Evolutionary conservation across 371 early-diverging fungal species (phyloP).

Genomic region (Chytridium lagenaria): DNA sequence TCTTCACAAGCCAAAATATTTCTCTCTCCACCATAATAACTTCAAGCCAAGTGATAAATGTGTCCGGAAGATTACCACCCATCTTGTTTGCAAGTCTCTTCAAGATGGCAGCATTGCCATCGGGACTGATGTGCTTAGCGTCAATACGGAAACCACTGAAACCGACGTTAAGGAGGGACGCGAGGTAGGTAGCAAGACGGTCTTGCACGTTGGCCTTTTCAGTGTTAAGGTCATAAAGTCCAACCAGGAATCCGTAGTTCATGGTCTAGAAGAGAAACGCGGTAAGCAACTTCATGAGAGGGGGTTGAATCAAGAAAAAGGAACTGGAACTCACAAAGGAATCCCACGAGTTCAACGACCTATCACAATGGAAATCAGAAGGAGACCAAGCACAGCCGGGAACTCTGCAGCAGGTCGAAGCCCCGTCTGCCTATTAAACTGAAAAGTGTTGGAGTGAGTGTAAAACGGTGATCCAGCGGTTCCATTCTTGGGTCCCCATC

Average conservation of each 20-base stretch:
- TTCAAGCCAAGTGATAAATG: constrained; percentile 39
- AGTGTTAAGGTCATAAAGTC: constrained; percentile 36
- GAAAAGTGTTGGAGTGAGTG: constrained; percentile 29
- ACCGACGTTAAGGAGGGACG: constrained; percentile 30
- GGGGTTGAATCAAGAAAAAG: background rate
- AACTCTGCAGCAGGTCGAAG: constrained; percentile 33
- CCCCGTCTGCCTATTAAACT: constrained; percentile 20
- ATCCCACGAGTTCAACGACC: constrained; percentile 23
- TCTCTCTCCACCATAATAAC: constrained; percentile 40
- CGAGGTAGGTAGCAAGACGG: constrained; percentile 31
- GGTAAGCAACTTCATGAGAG: background rate
- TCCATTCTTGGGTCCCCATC: constrained; percentile 32
- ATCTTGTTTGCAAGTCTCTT: constrained; percentile 21
- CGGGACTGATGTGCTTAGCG: constrained; percentile 37
- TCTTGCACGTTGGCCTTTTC: constrained; percentile 31
- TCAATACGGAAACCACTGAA: constrained; percentile 40
- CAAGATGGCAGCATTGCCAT: constrained; percentile 32
- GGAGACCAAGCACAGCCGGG: constrained; percentile 36
- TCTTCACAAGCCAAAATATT: constrained; percentile 31
- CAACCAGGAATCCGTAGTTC: constrained; percentile 32
- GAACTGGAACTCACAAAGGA: background rate
- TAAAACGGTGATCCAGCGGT: constrained; percentile 35
- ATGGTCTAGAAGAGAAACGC: background rate
- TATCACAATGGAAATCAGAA: constrained; percentile 37
- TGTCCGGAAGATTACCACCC: constrained; percentile 31